These are phyloP conservation scores for Talaromyces thailandensis DNA, from an alignment of 495 filamentous ascomycete genomes.

Conservation along the genomic window DNA sequence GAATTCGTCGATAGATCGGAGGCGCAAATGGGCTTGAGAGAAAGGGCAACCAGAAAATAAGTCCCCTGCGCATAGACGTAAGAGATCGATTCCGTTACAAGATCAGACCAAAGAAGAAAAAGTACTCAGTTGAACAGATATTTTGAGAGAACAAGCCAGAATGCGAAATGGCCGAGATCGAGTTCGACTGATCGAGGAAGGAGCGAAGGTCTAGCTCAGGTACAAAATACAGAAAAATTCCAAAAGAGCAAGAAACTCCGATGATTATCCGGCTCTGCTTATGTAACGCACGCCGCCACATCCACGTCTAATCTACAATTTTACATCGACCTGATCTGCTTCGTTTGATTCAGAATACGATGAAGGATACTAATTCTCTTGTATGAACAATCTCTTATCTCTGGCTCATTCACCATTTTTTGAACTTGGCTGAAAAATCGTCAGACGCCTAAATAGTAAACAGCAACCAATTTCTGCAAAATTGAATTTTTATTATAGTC, in stretches of 20 bases:
- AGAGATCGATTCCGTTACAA: neutral
- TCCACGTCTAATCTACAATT: too few species aligned
- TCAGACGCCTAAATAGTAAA: neutral
- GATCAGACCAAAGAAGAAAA: neutral
- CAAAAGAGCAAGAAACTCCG: conserved; percentile 2
- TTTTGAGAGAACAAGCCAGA: neutral
- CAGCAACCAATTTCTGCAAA: neutral
- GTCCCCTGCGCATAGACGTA: neutral
- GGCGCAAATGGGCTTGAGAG: neutral
- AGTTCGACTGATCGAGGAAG: neutral
- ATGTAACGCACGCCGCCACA: neutral
- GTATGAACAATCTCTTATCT: neutral
- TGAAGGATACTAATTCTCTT: neutral
- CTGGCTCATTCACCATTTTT: neutral
- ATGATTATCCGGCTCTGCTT: neutral
- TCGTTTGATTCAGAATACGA: neutral
- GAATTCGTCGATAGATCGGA: neutral
- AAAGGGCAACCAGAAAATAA: neutral
- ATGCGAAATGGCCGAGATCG: neutral
- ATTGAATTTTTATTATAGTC: neutral
- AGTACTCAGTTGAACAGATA: neutral
- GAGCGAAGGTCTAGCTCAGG: neutral
- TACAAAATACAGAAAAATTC: conserved; percentile 1
- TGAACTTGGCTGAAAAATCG: neutral
- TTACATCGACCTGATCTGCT: neutral